Evolutionary conservation across 768 basidiomycete genomes (phyloP), one percentile per base, ranked within the genome.

Genomic region (Leccinum rimulosum): DNA sequence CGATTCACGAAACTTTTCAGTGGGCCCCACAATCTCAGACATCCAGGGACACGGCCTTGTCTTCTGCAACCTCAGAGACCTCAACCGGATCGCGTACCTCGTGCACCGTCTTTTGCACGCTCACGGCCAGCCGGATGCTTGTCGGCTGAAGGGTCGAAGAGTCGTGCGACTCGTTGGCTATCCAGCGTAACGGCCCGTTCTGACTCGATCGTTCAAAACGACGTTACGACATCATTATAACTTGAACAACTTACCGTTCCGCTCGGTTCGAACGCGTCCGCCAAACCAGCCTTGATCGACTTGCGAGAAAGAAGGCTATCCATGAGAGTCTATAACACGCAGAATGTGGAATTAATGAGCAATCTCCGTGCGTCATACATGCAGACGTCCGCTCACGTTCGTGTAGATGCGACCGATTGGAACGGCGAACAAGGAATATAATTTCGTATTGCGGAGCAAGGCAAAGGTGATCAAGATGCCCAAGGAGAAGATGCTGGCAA

Each of bases 251-350:
- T 25, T 11, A 59, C 54, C 28, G 22, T 5, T 22, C 17, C n/a
- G 10, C 28, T 35, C 17, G 27, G 8, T 5, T 40, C 54, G 3
- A 19, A 38, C 14, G 54, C 22, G n/a, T 30, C 36, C 7, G 22
- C 47, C 36, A 56, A 50, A 15, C 31, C 36, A 14, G 36, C n/a
- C 31, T 40, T 59, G 28, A 59, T 31, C 15, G 28, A 12, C 30
- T 62, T 47, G 6, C 61, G 61, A 6, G 45, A 47, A 19, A 62
- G 61, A 8, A 60, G 61, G 19, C 45, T 58, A n/a, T 61, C 60
- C 56, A 61, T 25, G 11, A 61, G 57, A 6, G 63, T 64, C 63
- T 64, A 57, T 5, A 17, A 4, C 31, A 27, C 53, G 15, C 7
- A 15, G 38, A 3, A 28, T 17, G 17, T 17, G 11, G 3, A 11